Evolutionary conservation across 2,329 filamentous ascomycete genomes (phyloP).

Genomic region (Cladosporium sp.): DNA sequence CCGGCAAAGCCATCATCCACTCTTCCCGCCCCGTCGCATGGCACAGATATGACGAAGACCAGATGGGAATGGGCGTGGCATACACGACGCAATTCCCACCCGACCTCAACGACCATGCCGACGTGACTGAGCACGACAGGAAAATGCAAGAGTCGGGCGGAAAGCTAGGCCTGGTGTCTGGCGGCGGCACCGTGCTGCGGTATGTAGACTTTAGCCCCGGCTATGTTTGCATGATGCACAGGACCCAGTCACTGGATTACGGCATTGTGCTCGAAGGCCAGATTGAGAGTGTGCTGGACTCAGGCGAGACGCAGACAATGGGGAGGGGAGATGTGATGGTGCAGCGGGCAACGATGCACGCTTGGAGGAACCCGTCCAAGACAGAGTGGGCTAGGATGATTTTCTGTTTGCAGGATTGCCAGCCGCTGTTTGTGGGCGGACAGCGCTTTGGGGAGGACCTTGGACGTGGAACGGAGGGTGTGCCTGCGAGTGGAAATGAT

Average conservation of each 20-base stretch:
- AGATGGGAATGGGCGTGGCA: constrained; percentile 52
- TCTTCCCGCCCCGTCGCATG: constrained; percentile 36
- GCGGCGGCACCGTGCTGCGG: constrained; percentile 52
- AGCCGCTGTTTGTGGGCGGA: constrained; percentile 33
- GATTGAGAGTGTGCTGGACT: constrained; percentile 39
- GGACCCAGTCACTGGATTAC: constrained; percentile 41
- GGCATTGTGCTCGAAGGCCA: constrained; percentile 42
- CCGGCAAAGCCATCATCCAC: constrained; percentile 40
- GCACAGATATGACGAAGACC: constrained; percentile 44
- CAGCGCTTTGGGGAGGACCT: constrained; percentile 34
- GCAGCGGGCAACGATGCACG: constrained; percentile 43
- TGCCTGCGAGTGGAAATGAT: constrained; percentile 30
- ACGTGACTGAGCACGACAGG: constrained; percentile 50
- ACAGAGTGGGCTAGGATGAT: constrained; percentile 39
- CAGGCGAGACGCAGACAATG: constrained; percentile 39
- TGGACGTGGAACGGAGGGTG: constrained; percentile 31
- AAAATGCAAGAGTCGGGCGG: constrained; percentile 42
- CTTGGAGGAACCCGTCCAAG: constrained; percentile 35
- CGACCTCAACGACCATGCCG: constrained; percentile 49
- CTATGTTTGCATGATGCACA: constrained; percentile 41
- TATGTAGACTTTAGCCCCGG: constrained; percentile 41
- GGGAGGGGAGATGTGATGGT: constrained; percentile 41
- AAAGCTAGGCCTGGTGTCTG: constrained; percentile 54
- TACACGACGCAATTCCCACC: constrained; percentile 57
- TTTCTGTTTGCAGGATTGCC: constrained; percentile 36